These are phyloP conservation scores for Acanthamoeba royreba DNA, from an alignment of 208 protist genomes.

Conservation along the genomic window DNA sequence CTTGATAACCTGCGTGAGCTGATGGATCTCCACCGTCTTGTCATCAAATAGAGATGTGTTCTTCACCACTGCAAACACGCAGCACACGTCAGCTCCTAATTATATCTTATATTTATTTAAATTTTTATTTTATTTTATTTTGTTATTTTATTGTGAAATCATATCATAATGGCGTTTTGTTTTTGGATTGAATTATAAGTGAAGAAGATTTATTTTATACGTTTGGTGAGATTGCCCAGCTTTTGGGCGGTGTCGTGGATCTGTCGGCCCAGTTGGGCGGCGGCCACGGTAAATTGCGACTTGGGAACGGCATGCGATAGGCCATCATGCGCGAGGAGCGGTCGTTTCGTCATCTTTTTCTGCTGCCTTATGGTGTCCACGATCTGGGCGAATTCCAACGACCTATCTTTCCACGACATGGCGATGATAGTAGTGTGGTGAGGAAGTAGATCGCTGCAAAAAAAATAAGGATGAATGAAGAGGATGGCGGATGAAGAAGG, in stretches of 20 bases:
- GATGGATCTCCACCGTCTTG: conserved; percentile 11
- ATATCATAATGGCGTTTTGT: not conserved
- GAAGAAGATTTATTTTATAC: not conserved
- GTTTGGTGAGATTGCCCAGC: conserved; percentile 8
- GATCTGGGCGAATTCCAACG: conserved; percentile 13
- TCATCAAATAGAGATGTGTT: conserved; percentile 6
- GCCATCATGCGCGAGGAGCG: not conserved
- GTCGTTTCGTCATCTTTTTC: not conserved
- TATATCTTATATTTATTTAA: not conserved
- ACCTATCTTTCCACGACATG: conserved; percentile 23
- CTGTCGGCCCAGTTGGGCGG: not conserved
- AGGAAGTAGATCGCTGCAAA: too few species aligned
- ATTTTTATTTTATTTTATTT: too few species aligned
- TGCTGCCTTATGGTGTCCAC: not conserved
- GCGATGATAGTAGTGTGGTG: too few species aligned
- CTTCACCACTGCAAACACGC: not conserved
- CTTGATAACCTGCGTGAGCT: conserved; percentile 10
- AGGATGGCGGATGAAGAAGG: too few species aligned
- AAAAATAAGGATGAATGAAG: too few species aligned
- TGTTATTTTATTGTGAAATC: too few species aligned
- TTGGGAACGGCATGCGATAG: not conserved
- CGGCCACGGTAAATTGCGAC: not conserved
- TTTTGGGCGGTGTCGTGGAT: conserved; percentile 10
- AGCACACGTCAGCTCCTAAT: not conserved
- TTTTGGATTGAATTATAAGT: not conserved